Evolutionary conservation across 1,139 yeast species (phyloP), one percentile per base, ranked within the genome.

Genomic region (Pichia sp.): DNA sequence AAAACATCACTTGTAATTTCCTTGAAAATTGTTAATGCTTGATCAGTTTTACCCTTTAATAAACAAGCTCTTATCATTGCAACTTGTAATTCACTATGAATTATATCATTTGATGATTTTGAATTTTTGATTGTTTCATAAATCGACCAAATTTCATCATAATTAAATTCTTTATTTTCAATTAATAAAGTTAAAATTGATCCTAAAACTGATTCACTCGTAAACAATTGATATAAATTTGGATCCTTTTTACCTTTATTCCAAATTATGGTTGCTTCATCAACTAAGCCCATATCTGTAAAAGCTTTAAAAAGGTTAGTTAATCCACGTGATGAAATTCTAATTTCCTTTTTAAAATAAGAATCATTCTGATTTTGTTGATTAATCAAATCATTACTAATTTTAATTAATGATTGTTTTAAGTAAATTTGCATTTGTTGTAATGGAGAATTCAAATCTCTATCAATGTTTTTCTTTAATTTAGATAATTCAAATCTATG

Each of bases 111-210:
- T 39, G 28, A 2, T 2, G 53, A 45, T 36, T 58, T 60, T 8
- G 58, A 41, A 5, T 64, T 62, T 39, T 72, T 72, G 8, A 78
- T 70, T 33, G 70, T 70, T 34, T 70, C 66, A 61, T 74, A 82
- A 18, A 79, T 67, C 2, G 63, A 56, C 58, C 74, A 74, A 47
- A 81, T 70, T 60, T 84, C 89, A 44, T 79, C 82, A 62, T 84
- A 84, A 27, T 79, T 70, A 50, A 77, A 77, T 54, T 84, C 76
- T 49, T 84, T 81, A 51, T 76, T 73, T 53, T 80, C 81, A 59
- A 76, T 81, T 58, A 89, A 77, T 38, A 86, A 73, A 33, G 89
- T 89, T 57, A 88, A 73, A 39, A 87, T 78, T 11, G 83, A 79
- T 41, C 95, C 88, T 57, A 87, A 80, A 18, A 86, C 86, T 56